These are phyloP conservation scores for Lepidium aucheri DNA, from an alignment of 345 rosid species.

Conservation along the genomic window DNA sequence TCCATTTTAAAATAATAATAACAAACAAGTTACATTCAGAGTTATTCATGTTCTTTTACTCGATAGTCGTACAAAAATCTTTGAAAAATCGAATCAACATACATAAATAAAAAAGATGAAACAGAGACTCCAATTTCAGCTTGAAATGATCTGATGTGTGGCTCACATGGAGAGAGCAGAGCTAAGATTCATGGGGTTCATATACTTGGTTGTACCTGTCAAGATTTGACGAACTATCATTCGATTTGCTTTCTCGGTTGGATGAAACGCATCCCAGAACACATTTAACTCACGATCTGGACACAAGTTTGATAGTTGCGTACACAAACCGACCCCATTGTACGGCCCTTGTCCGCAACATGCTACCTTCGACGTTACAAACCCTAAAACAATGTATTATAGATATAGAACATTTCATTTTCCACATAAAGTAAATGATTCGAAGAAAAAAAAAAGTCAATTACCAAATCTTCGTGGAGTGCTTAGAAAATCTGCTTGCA, in stretches of 20 bases:
- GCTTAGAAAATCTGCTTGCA: constrained; percentile 43
- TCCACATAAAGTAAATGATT: neutral
- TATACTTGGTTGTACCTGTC: constrained; percentile 42
- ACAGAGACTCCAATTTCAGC: neutral
- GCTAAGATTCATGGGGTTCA: constrained; percentile 91
- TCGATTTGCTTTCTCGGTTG: constrained; percentile 63
- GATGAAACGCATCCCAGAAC: constrained; percentile 92
- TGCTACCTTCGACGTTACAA: constrained; percentile 61
- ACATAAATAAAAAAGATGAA: neutral
- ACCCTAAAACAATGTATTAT: constrained; percentile 39
- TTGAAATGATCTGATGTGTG: neutral
- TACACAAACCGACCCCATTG: constrained; percentile 84
- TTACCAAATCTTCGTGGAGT: constrained; percentile 59
- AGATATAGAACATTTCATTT: neutral
- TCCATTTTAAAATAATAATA: too few species aligned
- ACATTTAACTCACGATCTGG: constrained; percentile 52
- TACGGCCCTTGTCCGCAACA: constrained; percentile 94
- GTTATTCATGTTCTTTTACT: neutral
- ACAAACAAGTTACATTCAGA: neutral
- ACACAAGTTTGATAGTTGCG: constrained; percentile 63
- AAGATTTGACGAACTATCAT: constrained; percentile 45
- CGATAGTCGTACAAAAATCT: neutral
- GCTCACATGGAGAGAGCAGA: constrained; percentile 45
- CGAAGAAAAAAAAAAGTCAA: neutral
- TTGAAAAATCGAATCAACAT: neutral